Evolutionary conservation across 257 asterid genomes (phyloP).

Genomic region (Solanum pinnatisectum): DNA sequence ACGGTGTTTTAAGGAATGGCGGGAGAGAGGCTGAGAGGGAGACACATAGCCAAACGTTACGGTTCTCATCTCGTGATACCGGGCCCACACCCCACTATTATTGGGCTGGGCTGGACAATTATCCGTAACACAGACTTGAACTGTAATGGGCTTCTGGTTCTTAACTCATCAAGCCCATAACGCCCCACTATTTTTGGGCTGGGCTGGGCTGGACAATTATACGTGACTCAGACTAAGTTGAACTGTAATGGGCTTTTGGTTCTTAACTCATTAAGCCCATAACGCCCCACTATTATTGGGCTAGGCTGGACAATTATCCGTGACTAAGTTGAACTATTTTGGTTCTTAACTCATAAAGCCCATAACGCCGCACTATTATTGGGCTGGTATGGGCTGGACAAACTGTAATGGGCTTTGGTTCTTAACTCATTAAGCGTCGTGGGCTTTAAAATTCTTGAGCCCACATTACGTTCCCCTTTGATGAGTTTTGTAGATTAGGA

Average conservation of each 20-base stretch:
- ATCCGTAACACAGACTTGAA: neutral
- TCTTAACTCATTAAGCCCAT: neutral
- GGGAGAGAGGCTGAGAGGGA: constrained; percentile 8
- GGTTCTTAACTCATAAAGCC: neutral
- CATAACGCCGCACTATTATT: neutral
- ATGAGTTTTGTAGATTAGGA: neutral
- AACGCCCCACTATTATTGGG: neutral
- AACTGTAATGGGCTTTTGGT: neutral
- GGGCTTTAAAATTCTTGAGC: neutral
- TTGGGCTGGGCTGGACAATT: neutral
- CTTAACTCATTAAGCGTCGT: no score
- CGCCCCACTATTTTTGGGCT: neutral
- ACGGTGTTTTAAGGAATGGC: constrained; percentile 2
- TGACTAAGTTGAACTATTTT: neutral
- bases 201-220: neutral
- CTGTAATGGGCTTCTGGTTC: neutral
- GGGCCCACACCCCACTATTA: neutral
- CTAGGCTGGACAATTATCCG: neutral
- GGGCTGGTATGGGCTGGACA: neutral
- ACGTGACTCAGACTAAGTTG: neutral
- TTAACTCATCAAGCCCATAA: neutral
- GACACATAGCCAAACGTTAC: neutral
- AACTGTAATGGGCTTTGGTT: neutral
- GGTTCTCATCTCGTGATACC: neutral
- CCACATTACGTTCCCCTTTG: neutral